A percentile compares a stretch with the other conserved stretches of the same genome.
These are phyloP conservation scores for Jimgerdemannia lactiflua DNA, from an alignment of 192 early-diverging fungal species.

Conservation along the genomic window DNA sequence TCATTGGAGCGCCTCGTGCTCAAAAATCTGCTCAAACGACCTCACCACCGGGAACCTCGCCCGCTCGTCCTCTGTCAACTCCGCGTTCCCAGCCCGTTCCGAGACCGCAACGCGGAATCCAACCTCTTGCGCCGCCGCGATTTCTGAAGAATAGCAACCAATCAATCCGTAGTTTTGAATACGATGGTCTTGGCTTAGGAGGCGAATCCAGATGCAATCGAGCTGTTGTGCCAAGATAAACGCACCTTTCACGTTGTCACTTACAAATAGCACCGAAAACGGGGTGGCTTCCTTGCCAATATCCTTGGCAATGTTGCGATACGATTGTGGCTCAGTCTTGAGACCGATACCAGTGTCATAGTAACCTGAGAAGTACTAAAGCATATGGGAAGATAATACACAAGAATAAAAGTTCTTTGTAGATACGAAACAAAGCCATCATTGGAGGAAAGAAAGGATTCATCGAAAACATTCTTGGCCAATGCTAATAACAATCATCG, in stretches of 20 bases:
- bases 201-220: not conserved
- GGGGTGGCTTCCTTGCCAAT: constrained; percentile 51
- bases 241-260: constrained; percentile 80
- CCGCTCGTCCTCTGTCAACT: constrained; percentile 22
- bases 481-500: not conserved
- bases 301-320: constrained; percentile 67
- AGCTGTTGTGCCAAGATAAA: not conserved
- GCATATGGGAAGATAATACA: not conserved
- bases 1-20: not conserved
- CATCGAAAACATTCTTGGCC: not conserved
- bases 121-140: constrained; percentile 68
- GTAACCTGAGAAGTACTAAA: constrained; percentile 74
- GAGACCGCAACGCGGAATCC: constrained; percentile 69
- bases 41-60: not conserved
- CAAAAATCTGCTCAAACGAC: not conserved
- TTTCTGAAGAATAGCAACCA: constrained; percentile 51
- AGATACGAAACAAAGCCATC: not conserved
- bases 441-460: not conserved
- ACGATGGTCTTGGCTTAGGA: not conserved
- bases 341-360: constrained; percentile 91
- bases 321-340: constrained; percentile 71
- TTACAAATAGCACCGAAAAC: constrained; percentile 76
- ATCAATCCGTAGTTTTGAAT: no score
- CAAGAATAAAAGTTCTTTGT: not conserved
- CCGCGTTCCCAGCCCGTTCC: constrained; percentile 74